Evolutionary conservation across 495 filamentous ascomycete genomes (phyloP), one percentile per base, ranked within the genome.

Genomic region (Neurospora sp.): DNA sequence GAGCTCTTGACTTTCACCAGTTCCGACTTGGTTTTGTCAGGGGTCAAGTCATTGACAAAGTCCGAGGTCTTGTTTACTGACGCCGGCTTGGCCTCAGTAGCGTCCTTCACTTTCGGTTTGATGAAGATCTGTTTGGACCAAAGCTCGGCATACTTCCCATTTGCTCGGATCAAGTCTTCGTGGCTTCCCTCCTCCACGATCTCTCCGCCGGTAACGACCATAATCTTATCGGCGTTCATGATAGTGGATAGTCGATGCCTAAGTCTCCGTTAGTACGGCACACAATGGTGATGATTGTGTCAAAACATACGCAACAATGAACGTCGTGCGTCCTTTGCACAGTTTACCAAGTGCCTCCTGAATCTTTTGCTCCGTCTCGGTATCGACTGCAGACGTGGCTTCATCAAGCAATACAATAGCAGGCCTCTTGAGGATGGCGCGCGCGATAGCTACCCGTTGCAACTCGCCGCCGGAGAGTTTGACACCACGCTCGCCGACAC

Each of bases 391-490:
- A 71, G 86, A 88, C 16, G 87, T 88, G 7, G 87, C 87, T 73
- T 88, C 87, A 69, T 88, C 87, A 12, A 88, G 81, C 53, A 88
- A 81, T 69, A 88, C 86, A 48, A 88, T 87, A 39, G 87, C 80
- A 4, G 87, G 86, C 65, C 79, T 74, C 74, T 88, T 88, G 22
- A 88, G 74, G 44, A 88, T 88, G 2, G 85, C 77, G 83, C 91
- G 86, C 22, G 92, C 92, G 80, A 94, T 93, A 2, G 92, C 88
- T n/a, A 94, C 83, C 48, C 92, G 87, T 78, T 94, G 92, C 59
- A 88, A 80, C 79, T 94, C 91, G 7, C 92, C 92, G 14, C 91
- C 91, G 10, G 91, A 93, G 31, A 94, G 82, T 76, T 91, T 92
- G 40, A 91, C 80, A 3, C 90, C 90, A 7, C 86, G 82, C 61